Conservation (phyloP, 495 filamentous ascomycete genomes). For the Daldinia decipiens region DNA sequence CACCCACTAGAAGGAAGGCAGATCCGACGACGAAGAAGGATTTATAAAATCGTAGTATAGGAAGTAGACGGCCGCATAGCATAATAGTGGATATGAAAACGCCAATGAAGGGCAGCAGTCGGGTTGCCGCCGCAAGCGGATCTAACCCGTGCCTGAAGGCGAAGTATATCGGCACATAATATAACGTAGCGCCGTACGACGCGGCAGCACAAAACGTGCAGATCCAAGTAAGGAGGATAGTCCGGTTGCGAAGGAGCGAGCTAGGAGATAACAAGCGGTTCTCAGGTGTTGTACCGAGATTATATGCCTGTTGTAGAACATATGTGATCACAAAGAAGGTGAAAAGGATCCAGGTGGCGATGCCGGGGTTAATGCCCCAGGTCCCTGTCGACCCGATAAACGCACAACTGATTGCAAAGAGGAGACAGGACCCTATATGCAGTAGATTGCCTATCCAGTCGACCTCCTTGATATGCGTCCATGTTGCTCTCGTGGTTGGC, state of each 20-base stretch:
- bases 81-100: constrained; percentile 14
- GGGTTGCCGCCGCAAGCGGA: constrained; percentile 53
- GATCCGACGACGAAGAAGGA: constrained; percentile 67
- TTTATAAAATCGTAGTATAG: constrained; percentile 62
- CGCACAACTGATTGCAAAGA: constrained; percentile 31
- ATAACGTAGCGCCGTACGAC: constrained; percentile 55
- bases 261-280: constrained; percentile 63
- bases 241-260: constrained; percentile 47
- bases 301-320: constrained; percentile 49
- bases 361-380: constrained; percentile 22
- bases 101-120: constrained; percentile 50
- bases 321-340: constrained; percentile 30
- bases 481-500: constrained; percentile 53
- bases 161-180: constrained; percentile 65
- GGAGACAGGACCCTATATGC: constrained; percentile 30
- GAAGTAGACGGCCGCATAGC: constrained; percentile 60
- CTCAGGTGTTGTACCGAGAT: constrained; percentile 55
- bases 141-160: constrained; percentile 55
- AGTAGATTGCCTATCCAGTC: constrained; percentile 51
- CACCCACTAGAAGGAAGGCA: constrained; percentile 58
- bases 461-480: constrained; percentile 51
- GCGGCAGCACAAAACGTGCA: constrained; percentile 44
- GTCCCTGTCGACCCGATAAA: constrained; percentile 59
- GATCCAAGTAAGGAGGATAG: constrained; percentile 29
- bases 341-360: constrained; percentile 37